Evolutionary conservation across 129 eudicot species (phyloP).

Genomic region (Pseudognaphalium luteoalbum): DNA sequence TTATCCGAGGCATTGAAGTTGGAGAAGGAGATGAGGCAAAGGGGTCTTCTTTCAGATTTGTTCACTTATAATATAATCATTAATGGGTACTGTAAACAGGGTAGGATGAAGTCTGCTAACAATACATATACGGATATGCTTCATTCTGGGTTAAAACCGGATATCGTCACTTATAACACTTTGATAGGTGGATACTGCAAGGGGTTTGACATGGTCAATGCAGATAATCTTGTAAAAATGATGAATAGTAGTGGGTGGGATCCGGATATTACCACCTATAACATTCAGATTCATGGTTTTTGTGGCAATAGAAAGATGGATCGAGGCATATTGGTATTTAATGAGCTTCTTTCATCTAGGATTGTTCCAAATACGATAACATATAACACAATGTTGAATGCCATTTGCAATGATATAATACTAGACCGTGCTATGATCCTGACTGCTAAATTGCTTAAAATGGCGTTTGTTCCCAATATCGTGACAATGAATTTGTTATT

Average conservation of each 20-base stretch:
- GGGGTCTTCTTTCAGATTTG: conserved; percentile 70
- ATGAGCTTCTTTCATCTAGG: conserved; percentile 80
- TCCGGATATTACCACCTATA: conserved; percentile 81
- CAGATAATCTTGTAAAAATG: conserved; percentile 51
- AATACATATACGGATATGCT: conserved; percentile 41
- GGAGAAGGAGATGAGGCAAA: conserved; percentile 73
- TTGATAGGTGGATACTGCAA: conserved; percentile 78
- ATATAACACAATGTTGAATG: conserved; percentile 86
- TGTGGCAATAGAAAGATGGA: conserved; percentile 54
- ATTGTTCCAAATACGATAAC: conserved; percentile 75
- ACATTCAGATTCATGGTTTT: conserved; percentile 74
- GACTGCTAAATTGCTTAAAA: conserved; percentile 80
- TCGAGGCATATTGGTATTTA: conserved; percentile 62
- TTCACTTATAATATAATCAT: conserved; percentile 72
- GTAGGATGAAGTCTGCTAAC: conserved; percentile 77
- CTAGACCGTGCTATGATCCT: conserved; percentile 77
- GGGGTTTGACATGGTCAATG: conserved; percentile 68
- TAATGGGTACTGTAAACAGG: conserved; percentile 78
- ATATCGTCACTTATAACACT: conserved; percentile 84
- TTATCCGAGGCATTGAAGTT: conserved; percentile 62
- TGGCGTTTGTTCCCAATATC: conserved; percentile 86
- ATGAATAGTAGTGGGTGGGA: conserved; percentile 69
- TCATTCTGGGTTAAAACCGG: conserved; percentile 54
- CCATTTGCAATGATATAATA: conserved; percentile 59
- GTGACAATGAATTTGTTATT: conserved; percentile 65